Evolutionary conservation across 805 yeast species (phyloP).

Genomic region (Cyberlindnera sargentensis): DNA sequence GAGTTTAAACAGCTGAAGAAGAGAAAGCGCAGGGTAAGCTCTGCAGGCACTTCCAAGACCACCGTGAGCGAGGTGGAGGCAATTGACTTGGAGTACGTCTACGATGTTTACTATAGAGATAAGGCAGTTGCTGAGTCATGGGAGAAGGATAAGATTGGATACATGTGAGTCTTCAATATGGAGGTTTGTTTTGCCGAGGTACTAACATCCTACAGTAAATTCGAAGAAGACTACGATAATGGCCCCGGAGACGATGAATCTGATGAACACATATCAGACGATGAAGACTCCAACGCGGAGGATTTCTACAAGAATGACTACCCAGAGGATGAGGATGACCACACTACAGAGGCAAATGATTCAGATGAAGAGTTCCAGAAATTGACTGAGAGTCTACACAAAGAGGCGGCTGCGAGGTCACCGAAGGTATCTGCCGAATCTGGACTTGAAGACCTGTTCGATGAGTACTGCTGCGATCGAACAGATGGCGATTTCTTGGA

Average conservation of each 20-base stretch:
- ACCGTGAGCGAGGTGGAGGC: slow-evolving; percentile 1
- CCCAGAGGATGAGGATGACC: slow-evolving; percentile 86
- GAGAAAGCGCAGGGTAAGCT: slow-evolving; percentile 17
- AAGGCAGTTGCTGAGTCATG: slow-evolving; percentile 49
- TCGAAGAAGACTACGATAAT: slow-evolving; percentile 34
- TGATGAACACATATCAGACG: slow-evolving; percentile 44
- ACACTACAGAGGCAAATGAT: slow-evolving; percentile 16
- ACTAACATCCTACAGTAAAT: slow-evolving; percentile 19
- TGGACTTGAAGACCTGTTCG: slow-evolving; percentile 34
- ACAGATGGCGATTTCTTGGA: slow-evolving; percentile 37
- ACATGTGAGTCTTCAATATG: slow-evolving; percentile 17
- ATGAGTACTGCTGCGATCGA: slow-evolving; percentile 61
- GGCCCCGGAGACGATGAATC: slow-evolving; percentile 32
- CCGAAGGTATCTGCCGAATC: slow-evolving; percentile 2
- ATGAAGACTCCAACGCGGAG: slow-evolving; percentile 87
- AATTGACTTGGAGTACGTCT: slow-evolving; percentile 65
- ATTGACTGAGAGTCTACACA: slow-evolving; percentile 11
- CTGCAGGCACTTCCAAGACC: background rate
- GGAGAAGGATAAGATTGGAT: slow-evolving; percentile 29
- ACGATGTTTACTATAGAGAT: slow-evolving; percentile 78
- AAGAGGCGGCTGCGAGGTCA: slow-evolving; percentile 6
- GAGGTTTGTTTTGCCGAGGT: background rate
- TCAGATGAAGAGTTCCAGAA: slow-evolving; percentile 13
- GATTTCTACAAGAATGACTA: slow-evolving; percentile 88
- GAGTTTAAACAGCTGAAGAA: slow-evolving; percentile 17